Evolutionary conservation across 2,329 filamentous ascomycete species (phyloP).

Genomic region (Mycogone perniciosa): DNA sequence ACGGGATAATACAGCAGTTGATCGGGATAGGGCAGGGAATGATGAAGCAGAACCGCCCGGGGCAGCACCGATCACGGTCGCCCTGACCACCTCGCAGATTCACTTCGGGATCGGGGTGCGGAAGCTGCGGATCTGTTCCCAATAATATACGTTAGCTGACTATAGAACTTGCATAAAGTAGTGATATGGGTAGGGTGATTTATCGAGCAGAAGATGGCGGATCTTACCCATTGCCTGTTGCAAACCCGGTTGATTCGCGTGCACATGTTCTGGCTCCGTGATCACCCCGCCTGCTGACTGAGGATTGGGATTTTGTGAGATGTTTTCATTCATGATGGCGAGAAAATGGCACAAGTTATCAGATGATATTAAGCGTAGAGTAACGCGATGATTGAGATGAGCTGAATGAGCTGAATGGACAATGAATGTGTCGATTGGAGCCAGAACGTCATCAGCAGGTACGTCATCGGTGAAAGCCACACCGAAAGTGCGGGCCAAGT

Average conservation of each 20-base stretch:
- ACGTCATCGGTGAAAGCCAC: too few species aligned
- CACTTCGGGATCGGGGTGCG: constrained; percentile 18
- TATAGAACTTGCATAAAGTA: not conserved
- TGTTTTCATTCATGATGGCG: not conserved
- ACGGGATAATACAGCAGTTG: constrained; percentile 28
- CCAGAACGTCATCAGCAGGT: too few species aligned
- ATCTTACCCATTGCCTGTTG: constrained; percentile 10
- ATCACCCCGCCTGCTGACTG: not conserved
- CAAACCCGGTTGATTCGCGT: constrained; percentile 5
- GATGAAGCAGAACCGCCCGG: constrained; percentile 32
- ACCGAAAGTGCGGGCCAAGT: too few species aligned
- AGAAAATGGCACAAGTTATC: too few species aligned
- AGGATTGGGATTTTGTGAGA: not conserved
- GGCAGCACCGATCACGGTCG: constrained; percentile 20
- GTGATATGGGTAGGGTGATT: not conserved
- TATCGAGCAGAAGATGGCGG: too few species aligned
- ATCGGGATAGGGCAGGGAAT: constrained; percentile 32
- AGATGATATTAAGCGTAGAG: too few species aligned
- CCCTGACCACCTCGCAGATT: constrained; percentile 24
- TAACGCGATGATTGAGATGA: too few species aligned
- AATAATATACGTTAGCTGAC: not conserved
- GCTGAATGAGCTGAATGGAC: too few species aligned
- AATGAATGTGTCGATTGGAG: too few species aligned
- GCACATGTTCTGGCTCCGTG: not conserved
- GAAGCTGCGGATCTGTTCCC: constrained; percentile 10